phyloP scores from a whole-genome alignment of 2,329 filamentous ascomycete genomes.

The Fusarium acutatum region DNA sequence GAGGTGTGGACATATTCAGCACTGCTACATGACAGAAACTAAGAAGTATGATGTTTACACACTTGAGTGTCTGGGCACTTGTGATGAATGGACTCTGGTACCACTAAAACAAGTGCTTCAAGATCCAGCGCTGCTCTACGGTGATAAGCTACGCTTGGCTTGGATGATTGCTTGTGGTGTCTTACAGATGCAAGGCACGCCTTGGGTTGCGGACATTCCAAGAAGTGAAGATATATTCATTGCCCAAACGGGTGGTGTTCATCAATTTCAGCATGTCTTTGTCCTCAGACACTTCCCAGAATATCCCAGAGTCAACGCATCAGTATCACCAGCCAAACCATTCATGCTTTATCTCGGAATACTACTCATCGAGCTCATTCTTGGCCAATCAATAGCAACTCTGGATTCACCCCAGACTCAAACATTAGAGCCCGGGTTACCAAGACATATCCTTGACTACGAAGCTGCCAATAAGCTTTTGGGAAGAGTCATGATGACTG shows the following conservation, averaged over 20 bases:
- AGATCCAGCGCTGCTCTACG: background rate
- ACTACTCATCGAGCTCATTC: background rate
- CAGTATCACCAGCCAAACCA: background rate
- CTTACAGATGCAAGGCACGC: background rate
- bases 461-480: background rate
- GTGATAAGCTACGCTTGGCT: background rate
- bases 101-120: background rate
- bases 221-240: background rate
- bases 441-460: background rate
- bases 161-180: background rate
- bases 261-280: background rate
- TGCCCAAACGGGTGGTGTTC: background rate
- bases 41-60: background rate
- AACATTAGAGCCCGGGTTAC: accelerated
- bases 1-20: background rate
- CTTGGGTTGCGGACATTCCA: background rate
- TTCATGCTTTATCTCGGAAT: background rate
- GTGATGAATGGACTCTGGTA: background rate
- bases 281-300: background rate
- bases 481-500: background rate
- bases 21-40: accelerated
- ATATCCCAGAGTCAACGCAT: accelerated
- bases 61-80: background rate
- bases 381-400: background rate
- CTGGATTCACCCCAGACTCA: accelerated